Evolutionary conservation across 495 filamentous ascomycete species (phyloP), one percentile per base, ranked within the genome.

Genomic region (Rhypophila decipiens): DNA sequence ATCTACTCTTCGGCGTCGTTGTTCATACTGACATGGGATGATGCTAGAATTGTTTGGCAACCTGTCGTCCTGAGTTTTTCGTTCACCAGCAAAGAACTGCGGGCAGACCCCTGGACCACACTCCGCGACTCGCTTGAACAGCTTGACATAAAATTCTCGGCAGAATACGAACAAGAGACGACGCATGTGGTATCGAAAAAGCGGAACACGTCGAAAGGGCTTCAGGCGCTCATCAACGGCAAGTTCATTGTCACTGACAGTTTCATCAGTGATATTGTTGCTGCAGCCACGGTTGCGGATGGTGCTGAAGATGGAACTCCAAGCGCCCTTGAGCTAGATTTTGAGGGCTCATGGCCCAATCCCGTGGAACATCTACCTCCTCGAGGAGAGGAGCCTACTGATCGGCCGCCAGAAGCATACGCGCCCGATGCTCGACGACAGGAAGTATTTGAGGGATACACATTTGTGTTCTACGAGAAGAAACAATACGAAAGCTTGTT

Each of bases 141-240:
- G 46, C 76, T 94, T 23, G 94, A 95, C 64, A 85, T 97, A 59
- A 98, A 97, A 59, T 82, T 85, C 15, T 69, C 86, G 35, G 71
- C 76, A 17, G 79, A 84, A 13, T 97, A 87, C 60, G 70, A 89
- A 2, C 61, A 75, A 31, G 63, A 72, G 0, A 96, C 93, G 0
- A 94, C 91, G 0, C 90, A 98, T 63, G 84, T 95, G 17, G 82
- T 97, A 17, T 82, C 87, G 13, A 84, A 79, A 59, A 96, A 95
- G 65, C 78, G 93, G 34, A 98, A 98, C 65, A 90, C 86, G 0
- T 78, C 89, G 2, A 88, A 87, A 50, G 85, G 84, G 0, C 66
- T 97, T 4, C 89, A 95, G 58, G 91, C 87, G n/a, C 72, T 98
- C 19, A 81, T 96, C 41, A 85, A 90, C 52, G 89, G 77, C 11